phyloP scores from a whole-genome alignment of 495 filamentous ascomycete species.

The Friedmanniomyces simplex region DNA sequence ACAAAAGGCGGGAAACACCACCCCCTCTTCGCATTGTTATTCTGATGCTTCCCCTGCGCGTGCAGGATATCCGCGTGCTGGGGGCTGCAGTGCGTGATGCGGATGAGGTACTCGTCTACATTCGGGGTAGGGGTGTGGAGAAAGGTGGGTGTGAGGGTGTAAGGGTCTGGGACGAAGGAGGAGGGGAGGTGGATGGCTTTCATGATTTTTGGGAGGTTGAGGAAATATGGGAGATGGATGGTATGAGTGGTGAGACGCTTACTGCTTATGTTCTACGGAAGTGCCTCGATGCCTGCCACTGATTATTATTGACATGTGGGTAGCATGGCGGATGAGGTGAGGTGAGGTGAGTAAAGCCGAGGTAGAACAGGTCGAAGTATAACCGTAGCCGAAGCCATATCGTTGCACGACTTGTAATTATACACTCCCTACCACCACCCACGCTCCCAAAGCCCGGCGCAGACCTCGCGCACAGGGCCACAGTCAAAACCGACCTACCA shows the following conservation, averaged over 20 bases:
- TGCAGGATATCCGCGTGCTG: slow-evolving; percentile 38
- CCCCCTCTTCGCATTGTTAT: slow-evolving; percentile 16
- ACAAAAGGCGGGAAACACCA: slow-evolving; percentile 29
- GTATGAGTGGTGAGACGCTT: too few species aligned
- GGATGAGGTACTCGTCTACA: slow-evolving; percentile 13
- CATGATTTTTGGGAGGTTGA: slow-evolving; percentile 14
- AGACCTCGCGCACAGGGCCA: neutral
- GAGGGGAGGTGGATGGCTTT: slow-evolving; percentile 24
- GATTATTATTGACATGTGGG: too few species aligned
- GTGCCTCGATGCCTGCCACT: too few species aligned
- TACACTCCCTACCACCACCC: neutral
- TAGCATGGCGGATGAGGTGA: too few species aligned
- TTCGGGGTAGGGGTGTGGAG: slow-evolving; percentile 15
- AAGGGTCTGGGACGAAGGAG: slow-evolving; percentile 23
- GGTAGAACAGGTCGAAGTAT: too few species aligned
- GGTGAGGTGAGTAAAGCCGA: too few species aligned
- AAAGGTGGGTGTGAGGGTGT: slow-evolving; percentile 11
- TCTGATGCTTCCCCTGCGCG: slow-evolving; percentile 30
- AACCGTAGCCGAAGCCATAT: too few species aligned
- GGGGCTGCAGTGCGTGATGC: slow-evolving; percentile 25
- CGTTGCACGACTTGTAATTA: neutral
- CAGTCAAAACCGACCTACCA: neutral
- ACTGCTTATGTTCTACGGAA: too few species aligned
- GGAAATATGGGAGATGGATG: too few species aligned
- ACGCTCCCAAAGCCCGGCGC: neutral